phyloP scores from a whole-genome alignment of 1,284 basidiomycete species.

The Marasmius fiardii region DNA sequence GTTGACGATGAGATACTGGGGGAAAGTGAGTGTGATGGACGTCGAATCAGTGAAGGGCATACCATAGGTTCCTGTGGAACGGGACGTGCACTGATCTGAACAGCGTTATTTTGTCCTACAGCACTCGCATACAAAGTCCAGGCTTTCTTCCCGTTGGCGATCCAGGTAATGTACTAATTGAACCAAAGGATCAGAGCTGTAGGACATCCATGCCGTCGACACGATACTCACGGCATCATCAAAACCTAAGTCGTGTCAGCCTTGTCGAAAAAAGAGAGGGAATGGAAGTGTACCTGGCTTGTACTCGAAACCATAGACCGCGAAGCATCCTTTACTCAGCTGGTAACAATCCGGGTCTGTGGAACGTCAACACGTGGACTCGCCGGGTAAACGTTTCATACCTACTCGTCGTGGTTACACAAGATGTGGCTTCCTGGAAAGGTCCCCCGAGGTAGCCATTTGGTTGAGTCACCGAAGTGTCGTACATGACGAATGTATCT shows the following conservation, averaged over 20 bases:
- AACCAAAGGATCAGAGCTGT: slow-evolving; percentile 43
- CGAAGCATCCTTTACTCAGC: slow-evolving; percentile 36
- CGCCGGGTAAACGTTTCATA: not conserved
- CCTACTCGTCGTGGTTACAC: slow-evolving; percentile 10
- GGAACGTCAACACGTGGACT: slow-evolving; percentile 25
- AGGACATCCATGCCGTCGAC: not conserved
- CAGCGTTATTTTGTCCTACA: slow-evolving; percentile 57
- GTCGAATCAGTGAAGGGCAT: slow-evolving; percentile 13
- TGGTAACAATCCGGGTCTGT: slow-evolving; percentile 56
- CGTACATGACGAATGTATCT: slow-evolving; percentile 41
- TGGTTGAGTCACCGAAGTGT: slow-evolving; percentile 31
- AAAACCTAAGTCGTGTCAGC: not conserved
- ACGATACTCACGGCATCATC: slow-evolving; percentile 28
- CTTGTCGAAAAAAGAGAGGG: not conserved
- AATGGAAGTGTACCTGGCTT: slow-evolving; percentile 3
- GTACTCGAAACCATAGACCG: slow-evolving; percentile 45
- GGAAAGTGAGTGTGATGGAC: slow-evolving; percentile 6
- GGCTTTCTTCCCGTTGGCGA: slow-evolving; percentile 58
- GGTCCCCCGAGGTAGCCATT: slow-evolving; percentile 39
- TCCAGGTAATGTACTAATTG: slow-evolving; percentile 79
- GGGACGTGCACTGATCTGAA: slow-evolving; percentile 67
- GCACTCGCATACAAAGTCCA: slow-evolving; percentile 75
- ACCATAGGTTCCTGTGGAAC: slow-evolving; percentile 86
- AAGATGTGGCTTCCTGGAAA: slow-evolving; percentile 49
- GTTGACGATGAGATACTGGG: slow-evolving; percentile 60